Evolutionary conservation across 768 basidiomycete genomes (phyloP).

Genomic region (Tricholoma furcatifolium): DNA sequence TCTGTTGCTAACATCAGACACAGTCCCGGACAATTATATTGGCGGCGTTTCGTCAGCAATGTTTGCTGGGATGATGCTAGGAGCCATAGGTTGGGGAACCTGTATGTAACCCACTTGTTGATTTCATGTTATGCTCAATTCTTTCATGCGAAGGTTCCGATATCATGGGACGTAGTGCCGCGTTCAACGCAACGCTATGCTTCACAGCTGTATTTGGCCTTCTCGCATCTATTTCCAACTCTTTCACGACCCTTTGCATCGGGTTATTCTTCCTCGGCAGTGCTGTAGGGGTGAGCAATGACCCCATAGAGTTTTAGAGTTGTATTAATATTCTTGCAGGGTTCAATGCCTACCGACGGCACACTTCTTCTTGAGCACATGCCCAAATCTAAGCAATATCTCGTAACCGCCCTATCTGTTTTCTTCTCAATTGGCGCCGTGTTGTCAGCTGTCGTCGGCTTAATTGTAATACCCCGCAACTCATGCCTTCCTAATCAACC

Average conservation of each 20-base stretch:
- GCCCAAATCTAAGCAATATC: slow-evolving; percentile 87
- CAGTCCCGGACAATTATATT: slow-evolving; percentile 74
- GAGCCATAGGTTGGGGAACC: slow-evolving; percentile 89
- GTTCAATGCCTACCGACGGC: slow-evolving; percentile 96
- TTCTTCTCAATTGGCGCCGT: slow-evolving; percentile 96
- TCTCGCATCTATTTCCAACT: slow-evolving; percentile 68
- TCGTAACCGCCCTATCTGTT: slow-evolving; percentile 89
- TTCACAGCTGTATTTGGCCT: slow-evolving; percentile 90
- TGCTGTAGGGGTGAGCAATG: slow-evolving; percentile 80
- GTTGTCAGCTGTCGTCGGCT: slow-evolving; percentile 75
- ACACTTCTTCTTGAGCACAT: slow-evolving; percentile 91
- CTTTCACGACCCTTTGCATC: slow-evolving; percentile 68
- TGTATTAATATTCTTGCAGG: slow-evolving; percentile 38
- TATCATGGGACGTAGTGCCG: slow-evolving; percentile 80
- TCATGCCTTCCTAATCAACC: slow-evolving; percentile 55
- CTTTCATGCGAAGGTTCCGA: slow-evolving; percentile 61
- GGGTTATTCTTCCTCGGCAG: slow-evolving; percentile 87
- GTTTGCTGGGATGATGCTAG: slow-evolving; percentile 98
- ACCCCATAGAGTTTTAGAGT: not conserved
- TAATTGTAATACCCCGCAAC: slow-evolving; percentile 73
- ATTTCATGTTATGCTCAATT: not conserved
- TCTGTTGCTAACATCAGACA: not conserved
- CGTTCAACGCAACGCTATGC: slow-evolving; percentile 91
- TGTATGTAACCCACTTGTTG: slow-evolving; percentile 42
- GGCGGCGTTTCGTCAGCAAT: slow-evolving; percentile 85